These are phyloP conservation scores for Raphanus raphanistrum DNA, from an alignment of 345 rosid species.

Conservation along the genomic window DNA sequence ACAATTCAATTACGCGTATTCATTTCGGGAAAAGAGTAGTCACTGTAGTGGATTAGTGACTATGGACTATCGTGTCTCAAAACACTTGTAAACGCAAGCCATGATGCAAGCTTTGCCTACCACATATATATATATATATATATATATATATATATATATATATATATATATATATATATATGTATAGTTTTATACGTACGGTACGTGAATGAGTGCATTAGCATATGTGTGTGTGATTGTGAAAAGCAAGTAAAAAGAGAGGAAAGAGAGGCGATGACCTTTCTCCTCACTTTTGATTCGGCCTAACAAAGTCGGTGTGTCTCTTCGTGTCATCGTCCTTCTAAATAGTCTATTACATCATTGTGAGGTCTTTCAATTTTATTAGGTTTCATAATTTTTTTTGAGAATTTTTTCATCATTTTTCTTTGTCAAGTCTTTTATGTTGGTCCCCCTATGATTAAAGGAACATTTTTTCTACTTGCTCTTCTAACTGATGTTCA, in stretches of 20 bases:
- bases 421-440: neutral
- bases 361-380: slow-evolving; percentile 22
- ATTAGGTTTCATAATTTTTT: slow-evolving; percentile 6
- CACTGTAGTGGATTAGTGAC: slow-evolving; percentile 27
- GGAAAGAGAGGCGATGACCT: slow-evolving; percentile 21
- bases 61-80: neutral
- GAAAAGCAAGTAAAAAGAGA: slow-evolving; percentile 28
- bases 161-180: neutral
- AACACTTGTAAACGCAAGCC: slow-evolving; percentile 37
- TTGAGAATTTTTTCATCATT: neutral
- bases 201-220: neutral
- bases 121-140: neutral
- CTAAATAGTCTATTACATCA: slow-evolving; percentile 29
- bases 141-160: neutral
- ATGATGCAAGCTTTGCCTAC: slow-evolving; percentile 29
- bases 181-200: neutral
- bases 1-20: neutral
- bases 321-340: slow-evolving; percentile 36
- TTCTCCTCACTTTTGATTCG: slow-evolving; percentile 32
- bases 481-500: neutral
- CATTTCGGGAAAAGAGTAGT: slow-evolving; percentile 7
- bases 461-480: neutral
- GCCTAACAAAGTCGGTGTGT: slow-evolving; percentile 40
- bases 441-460: neutral
- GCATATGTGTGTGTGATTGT: slow-evolving; percentile 19